A percentile compares a stretch with the other conserved stretches of the same genome.
phyloP scores from a whole-genome alignment of 2,329 filamentous ascomycete species.

The Arthrinium phaeospermum region DNA sequence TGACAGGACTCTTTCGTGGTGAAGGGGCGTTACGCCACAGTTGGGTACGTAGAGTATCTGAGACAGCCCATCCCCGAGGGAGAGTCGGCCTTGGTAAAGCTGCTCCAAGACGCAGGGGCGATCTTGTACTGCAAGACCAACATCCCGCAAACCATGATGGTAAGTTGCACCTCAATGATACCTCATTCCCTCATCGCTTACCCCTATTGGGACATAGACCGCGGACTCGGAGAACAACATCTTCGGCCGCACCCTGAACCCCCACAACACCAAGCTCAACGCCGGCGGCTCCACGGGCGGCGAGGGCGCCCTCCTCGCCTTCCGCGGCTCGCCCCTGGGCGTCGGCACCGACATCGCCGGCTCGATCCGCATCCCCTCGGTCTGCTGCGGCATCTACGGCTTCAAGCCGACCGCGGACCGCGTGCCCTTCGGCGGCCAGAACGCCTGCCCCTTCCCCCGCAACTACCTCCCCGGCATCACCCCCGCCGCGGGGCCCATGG shows the following conservation, averaged over 20 bases:
- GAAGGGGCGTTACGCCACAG: constrained; percentile 54
- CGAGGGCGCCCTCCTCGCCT: constrained; percentile 30
- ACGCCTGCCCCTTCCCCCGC: constrained; percentile 8
- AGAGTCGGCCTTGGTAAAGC: constrained; percentile 44
- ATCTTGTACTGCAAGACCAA: constrained; percentile 60
- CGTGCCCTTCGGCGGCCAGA: background rate
- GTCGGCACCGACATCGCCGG: constrained; percentile 34
- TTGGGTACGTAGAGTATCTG: constrained; percentile 54
- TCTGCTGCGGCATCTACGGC: constrained; percentile 39
- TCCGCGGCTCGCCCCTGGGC: constrained; percentile 28
- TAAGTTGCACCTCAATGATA: background rate
- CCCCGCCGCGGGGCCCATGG: constrained; percentile 49
- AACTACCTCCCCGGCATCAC: constrained; percentile 35
- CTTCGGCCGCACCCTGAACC: constrained; percentile 47
- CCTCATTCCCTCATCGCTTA: background rate
- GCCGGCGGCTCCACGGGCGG: constrained; percentile 45
- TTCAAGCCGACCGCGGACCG: constrained; percentile 34
- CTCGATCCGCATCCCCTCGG: constrained; percentile 38
- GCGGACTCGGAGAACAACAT: constrained; percentile 48
- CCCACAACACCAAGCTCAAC: constrained; percentile 39
- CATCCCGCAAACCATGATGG: constrained; percentile 58
- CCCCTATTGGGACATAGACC: constrained; percentile 20
- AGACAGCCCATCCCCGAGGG: constrained; percentile 19
- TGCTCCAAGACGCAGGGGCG: constrained; percentile 51
- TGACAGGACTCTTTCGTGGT: constrained; percentile 66